Base-by-base conservation (phyloP, 371 early-diverging fungal species). In the Fennellomyces sp. region DNA sequence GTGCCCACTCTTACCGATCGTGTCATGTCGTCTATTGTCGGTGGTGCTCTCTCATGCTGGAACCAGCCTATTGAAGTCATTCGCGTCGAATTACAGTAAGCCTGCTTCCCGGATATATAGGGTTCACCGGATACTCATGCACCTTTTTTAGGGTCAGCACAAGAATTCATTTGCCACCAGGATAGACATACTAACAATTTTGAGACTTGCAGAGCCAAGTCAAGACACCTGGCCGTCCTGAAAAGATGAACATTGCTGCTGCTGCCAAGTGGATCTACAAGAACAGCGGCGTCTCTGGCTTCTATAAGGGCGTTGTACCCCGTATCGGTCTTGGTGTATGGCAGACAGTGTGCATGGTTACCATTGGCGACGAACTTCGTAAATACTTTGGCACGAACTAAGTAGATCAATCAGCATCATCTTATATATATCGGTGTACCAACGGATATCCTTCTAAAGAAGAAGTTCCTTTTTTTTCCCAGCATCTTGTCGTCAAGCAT, bases 41-140 rank as follows among this genome's bases (percentile, higher is more conserved):
- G 93, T 70, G 97, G 96, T 64, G 94, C 92, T 21, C 74, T 96
- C 33, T 86, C 91, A 15, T 95, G 96, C 82, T 97, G 97, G 97
- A 95, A 96, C 72, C 97, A 96, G 78, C 97, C 97, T 17, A 92
- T 97, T 61, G 97, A 97, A 69, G 97, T 97, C 31, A 97, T 97
- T 51, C 91, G 97, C 30, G 92, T 97, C 11, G 97, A 97, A 68
- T 97, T 97, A 97, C 96, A 42, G 42, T 19, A 51, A 28, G 31
- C 21, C 21, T 10, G 6, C 1, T 33, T 4, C 5, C n/a, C n/a
- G 0, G n/a, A 41, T 41, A 41, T n/a, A 11, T 41, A 13, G n/a
- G n/a, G n/a, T n/a, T n/a, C n/a, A n/a, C n/a, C n/a, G n/a, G n/a
- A n/a, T n/a, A n/a, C n/a, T n/a, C n/a, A n/a, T n/a, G n/a, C n/a